These are phyloP conservation scores for Cyberlindnera mrakii DNA, from an alignment of 805 yeast species.

Conservation along the genomic window DNA sequence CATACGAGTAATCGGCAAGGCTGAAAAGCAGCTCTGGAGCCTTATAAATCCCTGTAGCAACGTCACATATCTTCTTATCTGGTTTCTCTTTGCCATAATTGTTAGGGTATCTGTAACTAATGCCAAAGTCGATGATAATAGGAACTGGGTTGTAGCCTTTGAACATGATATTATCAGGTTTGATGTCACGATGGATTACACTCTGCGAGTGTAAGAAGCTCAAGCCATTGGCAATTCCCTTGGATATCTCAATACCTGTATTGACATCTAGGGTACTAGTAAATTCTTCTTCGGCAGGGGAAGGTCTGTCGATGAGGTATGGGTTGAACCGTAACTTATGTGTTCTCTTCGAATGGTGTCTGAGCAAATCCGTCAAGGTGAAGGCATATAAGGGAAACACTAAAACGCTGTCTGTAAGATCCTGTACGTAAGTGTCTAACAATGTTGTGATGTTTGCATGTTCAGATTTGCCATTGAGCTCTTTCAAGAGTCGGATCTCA, in stretches of 20 bases:
- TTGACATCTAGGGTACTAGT: constrained; percentile 11
- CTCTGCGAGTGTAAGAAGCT: constrained; percentile 63
- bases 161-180: constrained; percentile 73
- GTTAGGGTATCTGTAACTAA: constrained; percentile 32
- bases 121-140: constrained; percentile 37
- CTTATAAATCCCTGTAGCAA: constrained; percentile 61
- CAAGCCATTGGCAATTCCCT: constrained; percentile 40
- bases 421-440: constrained; percentile 20
- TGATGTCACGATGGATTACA: constrained; percentile 88
- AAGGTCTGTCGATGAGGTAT: constrained; percentile 19
- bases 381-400: constrained; percentile 34
- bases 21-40: constrained; percentile 74
- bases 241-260: constrained; percentile 27
- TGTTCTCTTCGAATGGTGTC: constrained; percentile 24
- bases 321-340: constrained; percentile 26
- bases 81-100: constrained; percentile 57
- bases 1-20: constrained; percentile 42
- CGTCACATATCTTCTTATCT: constrained; percentile 39
- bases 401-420: constrained; percentile 32
- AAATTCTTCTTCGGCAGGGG: neutral
- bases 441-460: constrained; percentile 15
- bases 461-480: constrained; percentile 12
- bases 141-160: constrained; percentile 25
- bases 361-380: constrained; percentile 31
- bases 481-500: constrained; percentile 36